These are phyloP conservation scores for Neofusicoccum kwambonambiense DNA, from an alignment of 2,329 filamentous ascomycete genomes.

Conservation along the genomic window DNA sequence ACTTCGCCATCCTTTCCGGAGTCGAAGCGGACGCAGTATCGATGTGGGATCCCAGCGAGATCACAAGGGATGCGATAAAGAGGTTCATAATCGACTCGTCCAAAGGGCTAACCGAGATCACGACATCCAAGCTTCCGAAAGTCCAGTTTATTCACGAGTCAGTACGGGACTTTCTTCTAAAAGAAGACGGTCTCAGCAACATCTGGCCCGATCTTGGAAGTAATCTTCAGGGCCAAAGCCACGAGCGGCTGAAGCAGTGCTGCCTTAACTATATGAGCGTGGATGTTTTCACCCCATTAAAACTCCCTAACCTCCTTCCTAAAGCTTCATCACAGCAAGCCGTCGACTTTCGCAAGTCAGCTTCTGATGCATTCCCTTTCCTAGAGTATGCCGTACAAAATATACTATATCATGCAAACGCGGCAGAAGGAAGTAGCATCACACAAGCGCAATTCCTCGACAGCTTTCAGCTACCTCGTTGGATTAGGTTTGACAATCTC, in stretches of 20 bases:
- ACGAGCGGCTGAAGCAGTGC: slow-evolving; percentile 47
- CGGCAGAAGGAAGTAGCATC: slow-evolving; percentile 30
- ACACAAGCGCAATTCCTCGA: slow-evolving; percentile 22
- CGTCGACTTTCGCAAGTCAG: slow-evolving; percentile 10
- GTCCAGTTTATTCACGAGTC: slow-evolving; percentile 35
- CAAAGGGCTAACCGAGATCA: slow-evolving; percentile 27
- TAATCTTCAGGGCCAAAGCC: slow-evolving; percentile 35
- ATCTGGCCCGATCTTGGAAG: slow-evolving; percentile 35
- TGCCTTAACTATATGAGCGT: slow-evolving; percentile 43
- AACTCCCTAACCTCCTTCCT: slow-evolving; percentile 12
- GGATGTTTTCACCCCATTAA: slow-evolving; percentile 18
- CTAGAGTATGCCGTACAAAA: slow-evolving; percentile 46
- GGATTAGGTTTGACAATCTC: slow-evolving; percentile 34
- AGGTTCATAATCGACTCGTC: slow-evolving; percentile 26
- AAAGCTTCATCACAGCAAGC: slow-evolving; percentile 18
- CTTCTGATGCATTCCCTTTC: slow-evolving; percentile 41
- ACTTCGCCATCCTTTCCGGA: slow-evolving; percentile 18
- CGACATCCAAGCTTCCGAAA: slow-evolving; percentile 21
- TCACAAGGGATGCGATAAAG: slow-evolving; percentile 20
- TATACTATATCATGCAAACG: slow-evolving; percentile 44
- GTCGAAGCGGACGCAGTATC: not conserved
- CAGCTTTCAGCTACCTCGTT: slow-evolving; percentile 29
- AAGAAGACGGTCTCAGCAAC: slow-evolving; percentile 31
- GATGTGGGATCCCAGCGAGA: slow-evolving; percentile 22
- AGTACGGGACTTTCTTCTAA: slow-evolving; percentile 41